Conservation (phyloP, 2,329 filamentous ascomycete genomes). For the Xylariaceae sp. region DNA sequence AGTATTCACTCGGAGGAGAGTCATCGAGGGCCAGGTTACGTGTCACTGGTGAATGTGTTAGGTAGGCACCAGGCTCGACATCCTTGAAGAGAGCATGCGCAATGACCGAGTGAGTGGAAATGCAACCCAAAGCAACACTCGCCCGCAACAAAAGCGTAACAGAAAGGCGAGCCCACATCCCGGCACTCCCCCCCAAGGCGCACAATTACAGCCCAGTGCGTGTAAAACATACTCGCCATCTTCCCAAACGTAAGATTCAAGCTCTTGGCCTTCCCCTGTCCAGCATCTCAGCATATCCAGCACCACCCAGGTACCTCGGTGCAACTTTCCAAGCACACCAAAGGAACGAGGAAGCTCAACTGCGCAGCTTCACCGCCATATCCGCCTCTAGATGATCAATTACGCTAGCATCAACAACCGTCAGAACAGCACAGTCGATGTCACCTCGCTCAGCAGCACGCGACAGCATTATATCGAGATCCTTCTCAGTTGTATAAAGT, state of each 20-base stretch:
- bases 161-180: slow-evolving; percentile 12
- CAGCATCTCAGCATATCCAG: slow-evolving; percentile 4
- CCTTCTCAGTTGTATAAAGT: slow-evolving; percentile 19
- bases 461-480: slow-evolving; percentile 24
- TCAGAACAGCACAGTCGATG: slow-evolving; percentile 31
- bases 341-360: slow-evolving; percentile 33
- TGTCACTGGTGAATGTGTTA: slow-evolving; percentile 14
- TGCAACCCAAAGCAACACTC: too few relatives aligned
- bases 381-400: slow-evolving; percentile 22
- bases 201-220: slow-evolving; percentile 23
- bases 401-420: slow-evolving; percentile 31
- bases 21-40: slow-evolving; percentile 31
- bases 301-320: slow-evolving; percentile 24
- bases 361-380: slow-evolving; percentile 25
- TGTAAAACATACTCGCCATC: slow-evolving; percentile 20
- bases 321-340: slow-evolving; percentile 35
- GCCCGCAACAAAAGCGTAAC: not conserved
- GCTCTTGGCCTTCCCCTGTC: slow-evolving; percentile 16
- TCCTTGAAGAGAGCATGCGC: not conserved
- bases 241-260: slow-evolving; percentile 26
- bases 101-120: too few relatives aligned
- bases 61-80: not conserved
- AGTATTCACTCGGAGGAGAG: slow-evolving; percentile 29
- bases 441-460: slow-evolving; percentile 6
- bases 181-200: slow-evolving; percentile 22